Conservation (phyloP, 225 moss, liverwort and hornwort genomes). For the Climacium dendroides region DNA sequence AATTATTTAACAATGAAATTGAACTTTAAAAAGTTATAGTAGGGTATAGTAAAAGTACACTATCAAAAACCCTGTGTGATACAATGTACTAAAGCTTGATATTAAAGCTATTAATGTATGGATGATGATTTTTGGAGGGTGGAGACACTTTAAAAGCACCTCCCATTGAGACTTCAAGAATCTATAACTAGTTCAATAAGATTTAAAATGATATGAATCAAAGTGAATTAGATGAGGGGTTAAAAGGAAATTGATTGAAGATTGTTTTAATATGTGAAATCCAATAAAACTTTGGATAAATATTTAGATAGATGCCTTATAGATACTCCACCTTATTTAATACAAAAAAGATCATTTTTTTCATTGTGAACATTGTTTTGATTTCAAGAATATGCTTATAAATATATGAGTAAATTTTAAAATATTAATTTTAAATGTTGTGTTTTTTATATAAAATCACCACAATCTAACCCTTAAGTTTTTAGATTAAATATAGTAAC, state of each 20-base stretch:
- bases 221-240: neutral
- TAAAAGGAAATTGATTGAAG: rapidly evolving
- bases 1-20: neutral
- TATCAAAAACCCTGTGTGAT: neutral
- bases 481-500: neutral
- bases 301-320: neutral
- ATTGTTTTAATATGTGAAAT: neutral
- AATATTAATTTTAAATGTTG: neutral
- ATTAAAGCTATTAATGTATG: neutral
- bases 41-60: neutral
- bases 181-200: neutral
- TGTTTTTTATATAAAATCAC: neutral
- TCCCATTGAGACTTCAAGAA: neutral
- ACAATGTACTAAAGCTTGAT: rapidly evolving
- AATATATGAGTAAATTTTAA: no score
- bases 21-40: neutral
- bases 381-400: neutral
- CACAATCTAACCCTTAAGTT: rapidly evolving
- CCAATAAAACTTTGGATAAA: neutral
- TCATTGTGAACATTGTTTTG: neutral
- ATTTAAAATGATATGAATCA: neutral
- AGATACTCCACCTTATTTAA: neutral
- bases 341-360: neutral
- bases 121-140: neutral
- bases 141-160: rapidly evolving